Evolutionary conservation across 2,329 filamentous ascomycete species (phyloP), one percentile per base, ranked within the genome.

Genomic region (Myriosclerotinia scirpicola): DNA sequence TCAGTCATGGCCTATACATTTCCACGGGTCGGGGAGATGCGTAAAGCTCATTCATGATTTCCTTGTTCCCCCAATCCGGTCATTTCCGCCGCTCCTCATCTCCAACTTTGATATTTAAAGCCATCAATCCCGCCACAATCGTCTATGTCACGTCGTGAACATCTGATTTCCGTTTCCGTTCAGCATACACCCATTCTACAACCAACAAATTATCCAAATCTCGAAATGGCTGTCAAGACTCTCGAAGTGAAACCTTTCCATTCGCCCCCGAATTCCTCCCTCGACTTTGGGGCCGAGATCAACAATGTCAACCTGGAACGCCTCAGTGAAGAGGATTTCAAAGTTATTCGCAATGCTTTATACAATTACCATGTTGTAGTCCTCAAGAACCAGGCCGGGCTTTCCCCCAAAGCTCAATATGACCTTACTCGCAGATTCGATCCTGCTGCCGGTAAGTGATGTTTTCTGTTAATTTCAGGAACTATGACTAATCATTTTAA

Each of bases 381-480:
- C 38, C 84, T 93, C 79, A 92, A 90, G 76, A 81, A 85, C 74
- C 89, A 92, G 75, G 74, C 80, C 54, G 80, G 84, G 53, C 80
- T 89, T 34, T 85, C 88, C 0, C 87, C 91, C 1, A 86, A 85
- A 74, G 87, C 89, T 9, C 90, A 93, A 75, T 93, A 88, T 73
- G 85, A 89, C 70, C 81, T 93, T 52, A 93, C 90, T 2, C 86
- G 85, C 61, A 85, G 85, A 65, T 93, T 93, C 77, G 91, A 93
- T 72, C 90, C 90, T 0, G 74, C 80, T 7, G 82, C 83, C 1
- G 82, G 64, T 65, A 22, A 52, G 36, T 50, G n/a, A 5, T 22
- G 20, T 1, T 17, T 34, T 20, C n/a, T 34, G n/a, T 20, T 50
- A 12, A 12, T 22, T 26, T 50, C 12, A 20, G 26, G 15, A n/a